These are phyloP conservation scores for Solanum tarapatanum DNA, from an alignment of 257 asterid species.

Conservation along the genomic window DNA sequence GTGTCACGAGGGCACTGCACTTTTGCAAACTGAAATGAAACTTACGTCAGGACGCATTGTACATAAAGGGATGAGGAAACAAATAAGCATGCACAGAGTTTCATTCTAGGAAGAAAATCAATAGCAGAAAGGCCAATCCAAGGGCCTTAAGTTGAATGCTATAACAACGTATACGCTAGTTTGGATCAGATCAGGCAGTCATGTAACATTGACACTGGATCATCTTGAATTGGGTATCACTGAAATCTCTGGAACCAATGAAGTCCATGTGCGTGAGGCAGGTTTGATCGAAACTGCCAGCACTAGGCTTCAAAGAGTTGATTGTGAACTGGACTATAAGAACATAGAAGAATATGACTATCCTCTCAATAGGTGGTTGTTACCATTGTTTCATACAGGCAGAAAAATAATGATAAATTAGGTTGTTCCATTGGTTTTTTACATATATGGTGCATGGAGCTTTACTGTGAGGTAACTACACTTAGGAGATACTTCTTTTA, in stretches of 20 bases:
- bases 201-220: background rate
- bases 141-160: background rate
- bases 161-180: background rate
- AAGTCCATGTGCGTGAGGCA: background rate
- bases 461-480: background rate
- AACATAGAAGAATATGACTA: background rate
- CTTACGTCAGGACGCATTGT: background rate
- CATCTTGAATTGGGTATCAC: background rate
- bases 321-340: background rate
- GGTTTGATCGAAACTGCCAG: background rate
- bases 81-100: background rate
- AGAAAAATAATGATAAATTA: background rate
- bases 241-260: background rate
- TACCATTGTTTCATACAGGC: background rate
- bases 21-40: constrained; percentile 57
- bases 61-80: background rate
- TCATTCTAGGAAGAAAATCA: background rate
- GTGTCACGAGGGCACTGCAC: constrained; percentile 99
- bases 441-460: background rate
- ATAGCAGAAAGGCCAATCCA: background rate
- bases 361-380: background rate
- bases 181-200: background rate
- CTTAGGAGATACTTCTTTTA: background rate
- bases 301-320: background rate
- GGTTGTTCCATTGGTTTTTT: background rate